phyloP scores from a whole-genome alignment of 192 early-diverging fungal species.

The Backusella psychrophila region DNA sequence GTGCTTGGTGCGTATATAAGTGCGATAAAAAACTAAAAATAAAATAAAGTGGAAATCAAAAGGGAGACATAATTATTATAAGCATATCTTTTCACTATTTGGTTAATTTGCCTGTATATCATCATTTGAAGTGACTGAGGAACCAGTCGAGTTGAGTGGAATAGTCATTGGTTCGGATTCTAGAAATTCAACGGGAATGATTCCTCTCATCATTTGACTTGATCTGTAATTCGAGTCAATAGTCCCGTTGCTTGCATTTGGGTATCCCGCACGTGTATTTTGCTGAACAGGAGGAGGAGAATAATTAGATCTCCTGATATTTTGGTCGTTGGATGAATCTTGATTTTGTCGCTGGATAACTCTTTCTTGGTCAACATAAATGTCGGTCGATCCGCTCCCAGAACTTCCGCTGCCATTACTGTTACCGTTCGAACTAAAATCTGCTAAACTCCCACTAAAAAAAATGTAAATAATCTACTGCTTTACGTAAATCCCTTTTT shows the following conservation, averaged over 20 bases:
- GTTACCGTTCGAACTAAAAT: constrained; percentile 33
- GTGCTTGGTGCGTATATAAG: background rate
- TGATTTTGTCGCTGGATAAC: background rate
- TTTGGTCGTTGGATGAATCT: background rate
- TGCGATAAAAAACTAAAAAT: background rate
- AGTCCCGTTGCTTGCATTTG: background rate
- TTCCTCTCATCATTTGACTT: constrained; percentile 9
- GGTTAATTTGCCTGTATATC: background rate
- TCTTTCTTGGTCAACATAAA: constrained; percentile 11
- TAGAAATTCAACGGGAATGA: constrained; percentile 7
- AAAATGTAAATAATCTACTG: background rate
- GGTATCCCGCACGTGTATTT: background rate
- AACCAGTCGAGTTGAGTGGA: background rate
- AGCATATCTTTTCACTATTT: background rate
- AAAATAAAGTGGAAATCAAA: background rate
- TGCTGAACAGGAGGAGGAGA: background rate
- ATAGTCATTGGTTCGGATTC: background rate
- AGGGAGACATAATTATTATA: background rate
- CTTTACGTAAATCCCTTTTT: background rate
- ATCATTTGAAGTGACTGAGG: background rate
- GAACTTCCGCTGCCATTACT: constrained; percentile 26
- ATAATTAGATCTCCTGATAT: background rate
- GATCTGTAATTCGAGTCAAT: background rate
- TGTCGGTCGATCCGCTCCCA: constrained; percentile 16
- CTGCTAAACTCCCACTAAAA: constrained; percentile 26